Evolutionary conservation across 2,329 filamentous ascomycete genomes (phyloP).

Genomic region (Paraphoma chrysanthemicola): DNA sequence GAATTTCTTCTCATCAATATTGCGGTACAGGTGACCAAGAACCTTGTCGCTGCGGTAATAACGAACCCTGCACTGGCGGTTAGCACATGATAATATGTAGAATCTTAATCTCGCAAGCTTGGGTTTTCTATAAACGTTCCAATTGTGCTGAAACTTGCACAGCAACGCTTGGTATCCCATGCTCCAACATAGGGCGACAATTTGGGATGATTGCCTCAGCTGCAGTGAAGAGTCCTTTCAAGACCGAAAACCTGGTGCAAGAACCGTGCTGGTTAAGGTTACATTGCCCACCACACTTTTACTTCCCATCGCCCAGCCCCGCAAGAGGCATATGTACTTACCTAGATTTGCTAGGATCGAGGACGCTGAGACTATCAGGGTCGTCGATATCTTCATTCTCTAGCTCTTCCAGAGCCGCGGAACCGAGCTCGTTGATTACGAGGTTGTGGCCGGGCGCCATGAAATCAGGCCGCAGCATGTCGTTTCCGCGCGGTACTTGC

Average conservation of each 20-base stretch:
- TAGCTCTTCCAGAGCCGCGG: constrained; percentile 29
- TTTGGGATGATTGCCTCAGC: too few species aligned
- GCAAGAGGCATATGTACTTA: constrained; percentile 3
- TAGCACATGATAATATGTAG: not conserved
- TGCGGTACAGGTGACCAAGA: constrained; percentile 73
- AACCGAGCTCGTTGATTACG: constrained; percentile 42
- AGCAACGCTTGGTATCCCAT: too few species aligned
- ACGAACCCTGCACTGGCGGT: constrained; percentile 39
- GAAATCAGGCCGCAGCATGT: constrained; percentile 57
- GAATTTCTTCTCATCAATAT: constrained; percentile 74
- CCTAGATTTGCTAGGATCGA: constrained; percentile 54
- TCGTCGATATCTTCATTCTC: constrained; percentile 47
- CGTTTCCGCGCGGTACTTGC: constrained; percentile 20
- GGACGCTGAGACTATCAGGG: constrained; percentile 34
- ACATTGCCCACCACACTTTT: too few species aligned
- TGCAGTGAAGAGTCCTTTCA: too few species aligned
- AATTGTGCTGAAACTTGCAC: too few species aligned
- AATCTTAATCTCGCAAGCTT: not conserved
- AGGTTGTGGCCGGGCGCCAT: constrained; percentile 57
- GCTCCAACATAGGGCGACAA: too few species aligned
- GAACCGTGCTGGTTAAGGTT: too few species aligned
- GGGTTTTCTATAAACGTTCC: too few species aligned
- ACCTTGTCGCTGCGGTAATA: constrained; percentile 75
- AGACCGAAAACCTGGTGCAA: too few species aligned
- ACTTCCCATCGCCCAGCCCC: too few species aligned